A percentile compares a stretch with the other conserved stretches of the same genome.
These are phyloP conservation scores for Metschnikowia orientalis DNA, from an alignment of 805 yeast species.

Conservation along the genomic window DNA sequence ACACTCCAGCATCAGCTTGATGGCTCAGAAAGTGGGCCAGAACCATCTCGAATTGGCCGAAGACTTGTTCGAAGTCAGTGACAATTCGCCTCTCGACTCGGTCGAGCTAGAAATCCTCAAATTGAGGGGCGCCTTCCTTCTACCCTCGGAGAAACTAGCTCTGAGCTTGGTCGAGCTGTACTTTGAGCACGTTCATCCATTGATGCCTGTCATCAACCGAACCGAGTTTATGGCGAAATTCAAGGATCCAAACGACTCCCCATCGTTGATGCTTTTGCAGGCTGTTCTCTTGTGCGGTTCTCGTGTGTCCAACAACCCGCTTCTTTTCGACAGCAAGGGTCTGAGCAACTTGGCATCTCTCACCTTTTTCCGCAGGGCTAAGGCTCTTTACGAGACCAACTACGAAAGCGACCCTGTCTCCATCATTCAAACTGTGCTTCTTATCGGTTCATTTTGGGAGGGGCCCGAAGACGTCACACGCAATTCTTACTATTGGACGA, in stretches of 20 bases:
- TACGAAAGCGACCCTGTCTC: constrained; percentile 62
- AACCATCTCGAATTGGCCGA: constrained; percentile 44
- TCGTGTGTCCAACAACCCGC: constrained; percentile 52
- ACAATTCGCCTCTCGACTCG: constrained; percentile 39
- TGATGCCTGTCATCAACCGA: constrained; percentile 64
- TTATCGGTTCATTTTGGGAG: constrained; percentile 70
- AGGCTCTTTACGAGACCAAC: constrained; percentile 66
- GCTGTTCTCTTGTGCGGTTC: constrained; percentile 68
- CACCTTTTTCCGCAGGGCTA: constrained; percentile 64
- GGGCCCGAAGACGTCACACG: constrained; percentile 66
- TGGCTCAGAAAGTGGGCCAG: constrained; percentile 44
- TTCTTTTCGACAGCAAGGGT: constrained; percentile 46
- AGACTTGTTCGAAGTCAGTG: constrained; percentile 35
- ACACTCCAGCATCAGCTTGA: constrained; percentile 44
- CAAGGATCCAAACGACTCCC: constrained; percentile 53
- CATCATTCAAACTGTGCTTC: constrained; percentile 55
- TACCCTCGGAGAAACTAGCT: constrained; percentile 58
- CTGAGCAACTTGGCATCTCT: constrained; percentile 48
- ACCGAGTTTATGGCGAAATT: constrained; percentile 54
- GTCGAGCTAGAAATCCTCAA: constrained; percentile 64
- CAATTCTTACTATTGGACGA: constrained; percentile 65
- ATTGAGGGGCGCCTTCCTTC: constrained; percentile 62
- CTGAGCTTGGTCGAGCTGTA: constrained; percentile 57
- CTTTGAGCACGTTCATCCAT: constrained; percentile 63
- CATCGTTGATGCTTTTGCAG: constrained; percentile 62